Percentiles rank a stretch among this genome's conserved stretches.
These are phyloP conservation scores for Panellus pusillus DNA, from an alignment of 768 basidiomycete genomes.

Conservation along the genomic window DNA sequence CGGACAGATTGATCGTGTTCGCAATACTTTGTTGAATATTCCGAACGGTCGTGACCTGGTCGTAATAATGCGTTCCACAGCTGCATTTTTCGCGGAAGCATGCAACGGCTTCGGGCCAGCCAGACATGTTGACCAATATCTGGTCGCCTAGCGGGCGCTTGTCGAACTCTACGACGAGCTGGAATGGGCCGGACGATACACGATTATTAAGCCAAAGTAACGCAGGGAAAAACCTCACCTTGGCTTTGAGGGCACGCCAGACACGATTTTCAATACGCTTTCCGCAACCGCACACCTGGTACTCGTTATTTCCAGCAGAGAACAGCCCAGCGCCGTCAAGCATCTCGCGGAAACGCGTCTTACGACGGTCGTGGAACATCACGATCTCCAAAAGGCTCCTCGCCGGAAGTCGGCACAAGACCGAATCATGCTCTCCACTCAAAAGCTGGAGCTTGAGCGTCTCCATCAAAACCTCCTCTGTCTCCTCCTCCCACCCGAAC, in stretches of 20 bases:
- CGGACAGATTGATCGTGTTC: not conserved
- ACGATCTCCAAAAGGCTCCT: conserved; percentile 38
- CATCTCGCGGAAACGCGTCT: conserved; percentile 35
- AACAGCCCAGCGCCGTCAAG: conserved; percentile 39
- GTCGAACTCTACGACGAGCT: conserved; percentile 35
- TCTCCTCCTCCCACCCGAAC: conserved; percentile 47
- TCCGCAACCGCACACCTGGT: conserved; percentile 35
- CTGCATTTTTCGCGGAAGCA: conserved; percentile 41
- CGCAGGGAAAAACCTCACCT: conserved; percentile 29
- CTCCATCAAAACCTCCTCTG: conserved; percentile 38
- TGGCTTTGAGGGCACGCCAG: conserved; percentile 42
- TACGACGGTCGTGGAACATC: conserved; percentile 40
- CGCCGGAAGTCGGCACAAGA: conserved; percentile 36
- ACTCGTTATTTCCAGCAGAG: conserved; percentile 36
- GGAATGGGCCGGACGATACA: too few relatives aligned
- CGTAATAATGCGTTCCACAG: conserved; percentile 36
- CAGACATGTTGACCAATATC: conserved; percentile 41
- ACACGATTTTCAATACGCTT: conserved; percentile 34
- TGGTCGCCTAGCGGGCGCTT: conserved; percentile 39
- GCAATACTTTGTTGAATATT: conserved; percentile 32
- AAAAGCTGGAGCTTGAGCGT: conserved; percentile 43
- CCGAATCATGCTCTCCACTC: conserved; percentile 29
- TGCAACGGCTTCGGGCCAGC: conserved; percentile 40
- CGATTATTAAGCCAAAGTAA: not conserved
- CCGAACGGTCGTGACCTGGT: conserved; percentile 34